Base-by-base conservation (phyloP, 805 yeast species). In the Ogataea trehaloabstinens region DNA sequence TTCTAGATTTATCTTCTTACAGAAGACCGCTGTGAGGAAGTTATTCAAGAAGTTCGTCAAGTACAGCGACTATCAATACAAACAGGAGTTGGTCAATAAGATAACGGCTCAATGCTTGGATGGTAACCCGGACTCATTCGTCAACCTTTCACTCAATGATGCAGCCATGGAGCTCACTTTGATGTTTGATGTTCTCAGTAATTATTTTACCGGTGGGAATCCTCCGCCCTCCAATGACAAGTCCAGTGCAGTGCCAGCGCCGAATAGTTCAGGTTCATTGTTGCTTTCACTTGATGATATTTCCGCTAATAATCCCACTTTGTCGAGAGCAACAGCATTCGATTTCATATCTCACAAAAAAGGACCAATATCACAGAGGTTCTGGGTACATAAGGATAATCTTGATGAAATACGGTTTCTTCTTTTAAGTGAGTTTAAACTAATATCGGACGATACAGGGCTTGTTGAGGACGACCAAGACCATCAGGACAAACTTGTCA, bases 21-120 rank as follows among this genome's bases (percentile, higher is more conserved):
- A 86, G 55, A 80, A 81, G 52, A 79, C 87, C 3, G 95, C 80
- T 5, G 69, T 84, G 34, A 70, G 81, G 45, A 86, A 86, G 62
- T 71, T 86, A 35, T 67, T 86, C 52, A 86, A 87, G 63, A 86
- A 87, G 56, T 82, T 74, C 43, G 34, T 66, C 33, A 76, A 76
- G 52, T 68, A 76, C 52, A 67, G 69, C 37, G 49, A 51, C 5
- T 62, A 56, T 35, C 40, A 45, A 11, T 53, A 59, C 38, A 64
- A 63, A 35, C 53, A 55, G 31, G 63, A 60, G 31, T 49, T 64
- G 8, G 55, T 63, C 5, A 53, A 60, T 37, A 62, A 61, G 42
- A 61, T 64, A 24, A 53, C 52, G 7, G 28, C 45, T 2, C 55
- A 52, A 15, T 61, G 50, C 28, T 42, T 64, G 12, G 45, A 51